Base-by-base conservation (phyloP, 2,329 filamentous ascomycete genomes). In the Nemania bipapillata region DNA sequence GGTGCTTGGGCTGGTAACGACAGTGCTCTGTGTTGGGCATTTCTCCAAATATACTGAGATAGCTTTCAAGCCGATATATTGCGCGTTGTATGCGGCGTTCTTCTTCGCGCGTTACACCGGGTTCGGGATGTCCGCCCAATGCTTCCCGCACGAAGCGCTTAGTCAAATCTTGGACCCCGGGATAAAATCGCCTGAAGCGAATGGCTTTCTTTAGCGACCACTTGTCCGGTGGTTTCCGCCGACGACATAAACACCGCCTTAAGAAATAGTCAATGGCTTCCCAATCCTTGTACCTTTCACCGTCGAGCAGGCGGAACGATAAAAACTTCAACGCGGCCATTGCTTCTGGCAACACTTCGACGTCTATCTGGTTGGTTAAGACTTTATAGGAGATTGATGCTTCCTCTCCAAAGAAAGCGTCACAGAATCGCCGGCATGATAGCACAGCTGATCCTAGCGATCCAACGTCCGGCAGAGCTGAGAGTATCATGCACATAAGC, bases 321-420 rank as follows among this genome's bases (percentile, higher is more conserved):
- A 4, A 40, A 15, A 15, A 40, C 42, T 35, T 11, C 5, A 3
- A 20, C 24, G 64, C 50, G 3, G 55, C 49, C n/a, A 64, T 67
- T 8, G 64, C 67, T 12, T 67, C 59, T 6, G 54, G 59, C 17
- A 67, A 22, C 28, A 69, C 67, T 20, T 12, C 24, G 12, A 32
- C 37, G 37, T 60, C 64, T n/a, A 67, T 20, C 37, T 67, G 53
- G 54, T 56, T 63, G 20, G 64, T 58, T 28, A 69, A 49, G n/a
- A 67, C 64, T 9, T 30, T 11, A 7, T 22, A 28, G 8, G 37
- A 49, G 12, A 67, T 56, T 37, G 58, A 24, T 11, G 11, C 32
- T 28, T 67, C 58, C 6, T 24, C 37, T 2, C 17, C 4, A 11
- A n/a, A 12, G 55, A 69, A 67, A 11, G 54, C 37, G 20, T 1